A percentile compares a stretch with the other conserved stretches of the same genome.
These are phyloP conservation scores for Solanum hybrid DNA, from an alignment of 305 asterid genomes.

Conservation along the genomic window DNA sequence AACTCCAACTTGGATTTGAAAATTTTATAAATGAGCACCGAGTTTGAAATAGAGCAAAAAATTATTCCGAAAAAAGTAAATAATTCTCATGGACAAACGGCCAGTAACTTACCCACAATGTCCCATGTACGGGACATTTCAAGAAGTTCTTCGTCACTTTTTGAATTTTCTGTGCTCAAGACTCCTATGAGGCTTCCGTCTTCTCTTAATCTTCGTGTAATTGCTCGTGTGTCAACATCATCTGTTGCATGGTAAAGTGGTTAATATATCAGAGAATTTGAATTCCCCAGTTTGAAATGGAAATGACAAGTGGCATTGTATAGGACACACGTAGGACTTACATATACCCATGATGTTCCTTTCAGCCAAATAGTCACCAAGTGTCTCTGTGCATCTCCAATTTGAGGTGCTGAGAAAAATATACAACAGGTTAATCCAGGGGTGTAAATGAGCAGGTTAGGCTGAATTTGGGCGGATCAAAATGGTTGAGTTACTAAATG, in stretches of 20 bases:
- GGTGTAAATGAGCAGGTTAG: neutral
- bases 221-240: constrained; percentile 95
- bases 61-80: neutral
- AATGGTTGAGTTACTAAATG: neutral
- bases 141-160: constrained; percentile 53
- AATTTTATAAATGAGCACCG: neutral
- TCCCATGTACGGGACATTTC: neutral
- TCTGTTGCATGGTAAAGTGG: constrained; percentile 32
- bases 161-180: constrained; percentile 68
- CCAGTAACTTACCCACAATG: constrained; percentile 31
- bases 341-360: constrained; percentile 90
- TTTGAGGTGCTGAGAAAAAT: constrained; percentile 65
- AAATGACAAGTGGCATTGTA: neutral
- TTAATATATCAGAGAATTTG: neutral
- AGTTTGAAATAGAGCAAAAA: neutral
- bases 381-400: constrained; percentile 69
- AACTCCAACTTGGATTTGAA: neutral
- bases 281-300: neutral
- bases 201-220: constrained; percentile 84
- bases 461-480: neutral
- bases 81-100: neutral
- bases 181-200: constrained; percentile 96
- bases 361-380: constrained; percentile 81
- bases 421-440: neutral
- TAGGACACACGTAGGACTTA: constrained; percentile 21